Conservation (phyloP, 768 basidiomycete genomes). For the Tremella yokohamensis region DNA sequence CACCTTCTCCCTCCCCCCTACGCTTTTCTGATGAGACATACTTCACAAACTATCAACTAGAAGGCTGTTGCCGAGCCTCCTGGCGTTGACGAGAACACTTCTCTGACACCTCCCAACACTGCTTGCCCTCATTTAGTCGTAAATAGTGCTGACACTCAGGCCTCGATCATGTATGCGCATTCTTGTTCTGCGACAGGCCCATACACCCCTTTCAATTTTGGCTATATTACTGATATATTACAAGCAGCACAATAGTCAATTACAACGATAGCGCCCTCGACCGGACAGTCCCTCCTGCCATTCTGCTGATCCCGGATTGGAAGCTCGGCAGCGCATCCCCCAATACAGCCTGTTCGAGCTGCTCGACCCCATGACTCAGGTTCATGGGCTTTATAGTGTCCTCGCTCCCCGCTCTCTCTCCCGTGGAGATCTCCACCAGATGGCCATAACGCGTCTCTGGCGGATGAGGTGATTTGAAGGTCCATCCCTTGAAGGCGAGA, state of each 20-base stretch:
- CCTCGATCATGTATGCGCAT: background rate
- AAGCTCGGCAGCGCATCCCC: background rate
- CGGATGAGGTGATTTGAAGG: slow-evolving; percentile 43
- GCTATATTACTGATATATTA: no score
- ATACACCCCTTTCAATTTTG: no score
- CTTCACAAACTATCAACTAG: slow-evolving; percentile 3
- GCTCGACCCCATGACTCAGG: background rate
- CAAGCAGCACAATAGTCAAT: no score
- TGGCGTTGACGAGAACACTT: background rate
- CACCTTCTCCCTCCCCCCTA: no score
- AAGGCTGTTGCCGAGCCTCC: slow-evolving; percentile 5
- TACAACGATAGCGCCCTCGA: slow-evolving; percentile 10
- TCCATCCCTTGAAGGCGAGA: slow-evolving; percentile 51
- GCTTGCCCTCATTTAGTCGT: background rate
- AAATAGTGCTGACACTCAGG: background rate
- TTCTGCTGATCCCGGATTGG: background rate
- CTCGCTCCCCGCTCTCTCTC: background rate
- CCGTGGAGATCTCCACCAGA: slow-evolving; percentile 3
- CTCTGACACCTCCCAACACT: background rate
- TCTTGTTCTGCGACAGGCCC: no score
- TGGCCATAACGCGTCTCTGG: slow-evolving; percentile 9
- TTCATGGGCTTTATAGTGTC: slow-evolving; percentile 3
- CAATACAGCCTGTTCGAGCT: background rate
- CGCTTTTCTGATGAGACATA: no score
- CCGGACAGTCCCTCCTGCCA: slow-evolving; percentile 2